Evolutionary conservation across 2,329 filamentous ascomycete genomes (phyloP), one percentile per base, ranked within the genome.

Genomic region (Ceratocystis huliohia): DNA sequence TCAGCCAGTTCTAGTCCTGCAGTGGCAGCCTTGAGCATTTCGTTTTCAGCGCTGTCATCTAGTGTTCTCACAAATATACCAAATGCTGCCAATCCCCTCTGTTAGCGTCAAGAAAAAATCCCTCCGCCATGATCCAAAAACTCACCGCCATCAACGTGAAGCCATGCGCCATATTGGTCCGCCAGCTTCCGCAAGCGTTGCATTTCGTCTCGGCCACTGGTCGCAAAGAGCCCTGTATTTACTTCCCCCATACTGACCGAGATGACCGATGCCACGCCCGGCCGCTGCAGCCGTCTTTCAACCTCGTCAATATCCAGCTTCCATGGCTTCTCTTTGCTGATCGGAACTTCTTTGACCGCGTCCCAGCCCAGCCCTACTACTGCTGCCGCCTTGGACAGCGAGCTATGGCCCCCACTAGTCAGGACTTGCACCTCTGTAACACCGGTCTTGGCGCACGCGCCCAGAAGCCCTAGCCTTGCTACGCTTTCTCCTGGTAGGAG

Each of bases 201-300:
- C 78, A 86, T 86, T 69, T 91, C 84, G 3, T 80, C 78, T 74
- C 70, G 0, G 78, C 82, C 41, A 80, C 88, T 33, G 22, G 76
- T 70, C 3, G 89, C 87, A 73, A 91, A 96, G 4, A 86, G 80
- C 0, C 92, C 91, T 0, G 91, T 95, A 71, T 97, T 96, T 33
- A 96, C 90, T 76, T 97, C 93, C 1, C 89, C 89, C 5, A 87
- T 88, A 53, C 90, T 92, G n/a, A 96, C 77, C 3, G 82, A 85
- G 46, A 96, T 84, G 68, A 96, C 89, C 63, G 82, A 88, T n/a
- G 82, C 88, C 13, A 82, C 80, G 2, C 81, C 81, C 0, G 71
- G 70, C 45, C 74, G 75, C 66, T 70, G 73, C 17, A 95, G 77
- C 66, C 84, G 80, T 59, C 74, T 74, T 74, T 90, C 85, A 1